phyloP scores from a whole-genome alignment of 371 early-diverging fungal species.

The Rhizopus arrhizus region DNA sequence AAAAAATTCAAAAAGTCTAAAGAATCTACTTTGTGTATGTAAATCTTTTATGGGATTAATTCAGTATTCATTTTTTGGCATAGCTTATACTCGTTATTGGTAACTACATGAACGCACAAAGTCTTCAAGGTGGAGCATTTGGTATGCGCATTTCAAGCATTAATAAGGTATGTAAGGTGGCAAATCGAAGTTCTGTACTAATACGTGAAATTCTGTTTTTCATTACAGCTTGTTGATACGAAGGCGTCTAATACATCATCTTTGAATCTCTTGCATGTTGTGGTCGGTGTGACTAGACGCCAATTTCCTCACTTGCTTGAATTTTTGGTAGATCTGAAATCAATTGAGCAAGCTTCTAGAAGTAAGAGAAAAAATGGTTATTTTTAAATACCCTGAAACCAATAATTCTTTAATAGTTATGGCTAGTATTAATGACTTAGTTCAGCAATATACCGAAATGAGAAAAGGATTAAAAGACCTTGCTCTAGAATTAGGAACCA shows the following conservation, averaged over 20 bases:
- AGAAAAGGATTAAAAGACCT: constrained; percentile 37
- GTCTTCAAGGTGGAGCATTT: constrained; percentile 62
- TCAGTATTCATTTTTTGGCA: constrained; percentile 28
- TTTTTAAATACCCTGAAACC: not conserved
- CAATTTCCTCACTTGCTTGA: constrained; percentile 51
- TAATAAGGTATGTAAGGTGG: constrained; percentile 43
- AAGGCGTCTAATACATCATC: constrained; percentile 46
- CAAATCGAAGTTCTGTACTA: not conserved
- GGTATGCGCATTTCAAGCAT: constrained; percentile 58
- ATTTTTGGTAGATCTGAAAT: constrained; percentile 40
- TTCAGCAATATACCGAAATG: constrained; percentile 45
- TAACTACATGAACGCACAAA: constrained; percentile 64
- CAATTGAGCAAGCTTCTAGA: constrained; percentile 36
- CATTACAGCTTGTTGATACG: constrained; percentile 46
- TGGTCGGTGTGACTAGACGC: constrained; percentile 38
- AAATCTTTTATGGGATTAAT: constrained; percentile 24
- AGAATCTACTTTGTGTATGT: constrained; percentile 51
- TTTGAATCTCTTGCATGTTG: constrained; percentile 44
- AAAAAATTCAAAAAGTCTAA: constrained; percentile 41
- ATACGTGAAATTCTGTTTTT: not conserved
- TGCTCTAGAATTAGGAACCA: constrained; percentile 25
- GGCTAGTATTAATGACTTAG: constrained; percentile 41
- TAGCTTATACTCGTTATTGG: constrained; percentile 41
- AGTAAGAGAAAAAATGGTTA: constrained; percentile 8
- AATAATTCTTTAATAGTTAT: constrained; percentile 17